phyloP scores from a whole-genome alignment of 2,329 filamentous ascomycete genomes.

The Fusarium dimerum region DNA sequence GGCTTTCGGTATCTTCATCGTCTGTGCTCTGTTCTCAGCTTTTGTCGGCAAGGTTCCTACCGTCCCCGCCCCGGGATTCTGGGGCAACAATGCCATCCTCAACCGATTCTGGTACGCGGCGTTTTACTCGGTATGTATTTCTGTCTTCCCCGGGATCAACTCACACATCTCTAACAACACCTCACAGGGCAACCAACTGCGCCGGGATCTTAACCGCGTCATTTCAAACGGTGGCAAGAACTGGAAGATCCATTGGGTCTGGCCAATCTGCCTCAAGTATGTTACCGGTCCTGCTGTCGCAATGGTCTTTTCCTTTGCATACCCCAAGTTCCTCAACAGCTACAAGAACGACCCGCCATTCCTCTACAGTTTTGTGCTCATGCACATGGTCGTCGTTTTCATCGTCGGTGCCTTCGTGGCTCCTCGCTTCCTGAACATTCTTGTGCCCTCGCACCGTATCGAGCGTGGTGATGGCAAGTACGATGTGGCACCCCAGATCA shows the following conservation, averaged over 20 bases:
- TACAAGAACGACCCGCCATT: constrained; percentile 16
- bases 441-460: constrained; percentile 14
- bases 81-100: constrained; percentile 38
- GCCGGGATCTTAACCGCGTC: constrained; percentile 50
- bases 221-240: constrained; percentile 48
- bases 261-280: constrained; percentile 47
- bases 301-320: constrained; percentile 49
- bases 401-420: constrained; percentile 17
- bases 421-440: constrained; percentile 16
- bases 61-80: constrained; percentile 42
- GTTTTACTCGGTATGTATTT: constrained; percentile 51
- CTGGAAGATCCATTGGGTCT: constrained; percentile 51
- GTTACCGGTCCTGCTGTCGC: constrained; percentile 45
- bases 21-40: constrained; percentile 36
- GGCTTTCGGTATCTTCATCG: constrained; percentile 50
- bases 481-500: constrained; percentile 19
- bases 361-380: constrained; percentile 22
- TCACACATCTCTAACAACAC: neutral
- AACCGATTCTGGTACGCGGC: constrained; percentile 50
- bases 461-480: constrained; percentile 19
- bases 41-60: constrained; percentile 42
- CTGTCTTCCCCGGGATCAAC: rapidly evolving
- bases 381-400: constrained; percentile 20
- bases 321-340: constrained; percentile 31
- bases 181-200: constrained; percentile 52